Conservation (phyloP, 805 yeast species). For the Torulaspora microellipsoides region DNA sequence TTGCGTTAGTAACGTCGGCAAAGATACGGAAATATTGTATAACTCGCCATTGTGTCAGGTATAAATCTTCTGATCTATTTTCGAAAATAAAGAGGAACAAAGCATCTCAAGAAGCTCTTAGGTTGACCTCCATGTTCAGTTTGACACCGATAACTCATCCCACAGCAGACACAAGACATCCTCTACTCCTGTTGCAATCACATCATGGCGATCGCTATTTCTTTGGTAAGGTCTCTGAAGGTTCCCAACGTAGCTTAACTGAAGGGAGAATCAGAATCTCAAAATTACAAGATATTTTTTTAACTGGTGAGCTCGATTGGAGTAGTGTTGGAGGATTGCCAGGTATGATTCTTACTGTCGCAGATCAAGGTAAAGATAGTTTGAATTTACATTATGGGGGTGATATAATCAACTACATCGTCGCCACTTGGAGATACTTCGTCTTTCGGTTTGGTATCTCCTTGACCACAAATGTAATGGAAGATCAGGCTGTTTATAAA, state of each 20-base stretch:
- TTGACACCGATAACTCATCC: slow-evolving; percentile 55
- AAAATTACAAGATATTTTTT: slow-evolving; percentile 58
- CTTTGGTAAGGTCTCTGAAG: slow-evolving; percentile 81
- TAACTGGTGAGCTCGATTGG: slow-evolving; percentile 81
- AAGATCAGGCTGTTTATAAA: slow-evolving; percentile 21
- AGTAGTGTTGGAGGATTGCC: slow-evolving; percentile 85
- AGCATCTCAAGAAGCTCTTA: slow-evolving; percentile 3
- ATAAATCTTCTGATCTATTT: neutral
- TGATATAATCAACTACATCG: slow-evolving; percentile 47
- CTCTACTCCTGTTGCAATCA: slow-evolving; percentile 47
- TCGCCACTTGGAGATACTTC: slow-evolving; percentile 82
- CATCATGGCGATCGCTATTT: slow-evolving; percentile 45
- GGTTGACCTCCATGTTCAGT: slow-evolving; percentile 40
- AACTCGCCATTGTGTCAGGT: neutral
- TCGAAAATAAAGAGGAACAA: slow-evolving; percentile 1
- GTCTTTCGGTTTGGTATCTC: slow-evolving; percentile 73
- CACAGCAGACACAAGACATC: slow-evolving; percentile 55
- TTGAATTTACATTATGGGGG: slow-evolving; percentile 54
- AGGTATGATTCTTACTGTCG: slow-evolving; percentile 75
- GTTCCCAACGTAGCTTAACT: slow-evolving; percentile 70
- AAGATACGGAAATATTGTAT: neutral
- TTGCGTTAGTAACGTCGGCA: slow-evolving; percentile 3
- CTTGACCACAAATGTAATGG: slow-evolving; percentile 35
- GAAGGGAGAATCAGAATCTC: slow-evolving; percentile 56
- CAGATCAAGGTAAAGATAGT: slow-evolving; percentile 66